Conservation (phyloP, 371 early-diverging fungal species). For the Capillidium rhysosporum region DNA sequence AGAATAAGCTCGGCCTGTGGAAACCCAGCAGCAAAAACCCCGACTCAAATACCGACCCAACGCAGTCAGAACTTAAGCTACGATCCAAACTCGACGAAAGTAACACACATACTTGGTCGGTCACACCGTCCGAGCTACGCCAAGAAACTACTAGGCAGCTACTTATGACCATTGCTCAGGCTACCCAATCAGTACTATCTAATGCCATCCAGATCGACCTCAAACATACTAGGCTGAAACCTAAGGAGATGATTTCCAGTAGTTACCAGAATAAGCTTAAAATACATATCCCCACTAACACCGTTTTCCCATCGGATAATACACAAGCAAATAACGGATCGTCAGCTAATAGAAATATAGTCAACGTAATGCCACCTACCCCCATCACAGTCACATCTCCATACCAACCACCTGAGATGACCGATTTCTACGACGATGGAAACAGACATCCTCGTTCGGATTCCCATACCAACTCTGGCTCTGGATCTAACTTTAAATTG, state of each 20-base stretch:
- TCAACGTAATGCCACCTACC: not conserved
- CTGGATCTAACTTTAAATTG: no score
- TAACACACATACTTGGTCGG: not conserved
- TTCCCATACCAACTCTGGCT: no score
- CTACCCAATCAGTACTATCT: not conserved
- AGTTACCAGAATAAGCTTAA: not conserved
- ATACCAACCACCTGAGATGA: slow-evolving; percentile 2
- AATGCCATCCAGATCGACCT: not conserved
- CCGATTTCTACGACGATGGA: not conserved
- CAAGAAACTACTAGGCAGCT: not conserved
- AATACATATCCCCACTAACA: no score
- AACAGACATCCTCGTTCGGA: no score
- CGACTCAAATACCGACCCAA: not conserved
- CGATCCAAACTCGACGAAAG: no score
- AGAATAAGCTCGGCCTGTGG: not conserved
- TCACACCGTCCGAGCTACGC: not conserved
- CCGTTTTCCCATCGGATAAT: not conserved
- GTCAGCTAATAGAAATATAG: not conserved
- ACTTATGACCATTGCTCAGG: not conserved
- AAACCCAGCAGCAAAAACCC: no score
- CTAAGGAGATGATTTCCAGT: not conserved
- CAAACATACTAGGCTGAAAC: not conserved
- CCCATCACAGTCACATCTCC: not conserved
- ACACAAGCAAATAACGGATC: not conserved
- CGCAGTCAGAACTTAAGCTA: not conserved